Percentiles rank a stretch among this genome's conserved stretches.
Evolutionary conservation across 1,139 yeast genomes (phyloP).

Genomic region (Candida sojae): DNA sequence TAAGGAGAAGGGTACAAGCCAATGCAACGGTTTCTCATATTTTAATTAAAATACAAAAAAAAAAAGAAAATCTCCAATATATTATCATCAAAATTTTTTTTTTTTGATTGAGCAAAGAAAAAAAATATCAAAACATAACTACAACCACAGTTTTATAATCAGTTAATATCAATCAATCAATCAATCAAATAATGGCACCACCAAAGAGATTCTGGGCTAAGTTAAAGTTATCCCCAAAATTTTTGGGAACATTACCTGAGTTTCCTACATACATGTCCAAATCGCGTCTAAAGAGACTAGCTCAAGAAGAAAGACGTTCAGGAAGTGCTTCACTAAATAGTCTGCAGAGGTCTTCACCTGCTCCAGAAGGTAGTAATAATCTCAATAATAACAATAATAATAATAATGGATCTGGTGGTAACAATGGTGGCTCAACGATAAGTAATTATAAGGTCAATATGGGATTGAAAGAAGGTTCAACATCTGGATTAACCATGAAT

Average conservation of each 20-base stretch:
- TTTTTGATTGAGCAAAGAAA: no score
- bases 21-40: no score
- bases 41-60: not conserved
- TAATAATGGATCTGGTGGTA: conserved; percentile 1
- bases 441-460: conserved; percentile 37
- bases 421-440: conserved; percentile 15
- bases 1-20: no score
- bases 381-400: not conserved
- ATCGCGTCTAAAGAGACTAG: conserved; percentile 31
- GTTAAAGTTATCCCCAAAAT: conserved; percentile 29
- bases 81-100: not conserved
- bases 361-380: conserved; percentile 10
- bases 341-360: conserved; percentile 18
- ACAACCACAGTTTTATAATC: conserved; percentile 6
- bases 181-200: conserved; percentile 27
- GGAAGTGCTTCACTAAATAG: conserved; percentile 15
- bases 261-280: conserved; percentile 34
- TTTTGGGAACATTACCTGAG: conserved; percentile 36
- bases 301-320: conserved; percentile 28
- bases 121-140: no score
- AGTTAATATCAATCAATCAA: not conserved
- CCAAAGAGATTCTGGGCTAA: conserved; percentile 37
- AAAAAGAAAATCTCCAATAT: not conserved
- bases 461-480: conserved; percentile 44
- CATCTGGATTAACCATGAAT: conserved; percentile 46